A percentile compares a stretch with the other conserved stretches of the same genome.
phyloP scores from a whole-genome alignment of 805 yeast species.

The Zygosaccharomyces pseudorouxii region DNA sequence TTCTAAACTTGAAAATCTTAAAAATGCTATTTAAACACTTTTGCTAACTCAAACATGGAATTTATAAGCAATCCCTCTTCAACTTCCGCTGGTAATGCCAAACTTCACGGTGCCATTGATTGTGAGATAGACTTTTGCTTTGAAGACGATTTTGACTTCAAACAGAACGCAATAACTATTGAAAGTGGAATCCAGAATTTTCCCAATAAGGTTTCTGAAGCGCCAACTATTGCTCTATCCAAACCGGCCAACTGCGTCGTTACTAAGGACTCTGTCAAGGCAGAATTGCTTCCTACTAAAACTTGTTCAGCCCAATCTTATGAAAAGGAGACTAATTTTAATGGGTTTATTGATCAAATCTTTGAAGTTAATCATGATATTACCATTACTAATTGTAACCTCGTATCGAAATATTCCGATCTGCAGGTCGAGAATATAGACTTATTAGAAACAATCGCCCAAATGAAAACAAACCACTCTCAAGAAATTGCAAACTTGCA shows the following conservation, averaged over 20 bases:
- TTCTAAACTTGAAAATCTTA: too few species aligned
- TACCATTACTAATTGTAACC: not conserved
- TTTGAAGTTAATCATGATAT: not conserved
- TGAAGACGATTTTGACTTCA: not conserved
- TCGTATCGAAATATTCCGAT: conserved; percentile 2
- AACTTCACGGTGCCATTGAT: too few species aligned
- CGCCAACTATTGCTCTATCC: not conserved
- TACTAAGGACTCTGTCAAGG: not conserved
- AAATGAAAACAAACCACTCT: not conserved
- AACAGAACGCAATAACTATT: not conserved
- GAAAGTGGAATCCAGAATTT: not conserved
- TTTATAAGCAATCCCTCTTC: not conserved
- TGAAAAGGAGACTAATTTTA: not conserved
- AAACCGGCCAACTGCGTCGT: not conserved
- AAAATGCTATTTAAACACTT: too few species aligned
- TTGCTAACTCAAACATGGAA: not conserved
- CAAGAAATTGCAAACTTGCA: not conserved
- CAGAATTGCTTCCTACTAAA: not conserved
- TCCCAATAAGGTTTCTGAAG: not conserved
- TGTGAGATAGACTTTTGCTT: not conserved
- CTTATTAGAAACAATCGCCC: not conserved
- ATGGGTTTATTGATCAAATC: not conserved
- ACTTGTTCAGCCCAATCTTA: not conserved
- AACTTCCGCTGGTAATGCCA: not conserved
- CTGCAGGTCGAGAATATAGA: conserved; percentile 1